phyloP scores from a whole-genome alignment of 768 basidiomycete genomes.

The Tricholoma flavovirens region DNA sequence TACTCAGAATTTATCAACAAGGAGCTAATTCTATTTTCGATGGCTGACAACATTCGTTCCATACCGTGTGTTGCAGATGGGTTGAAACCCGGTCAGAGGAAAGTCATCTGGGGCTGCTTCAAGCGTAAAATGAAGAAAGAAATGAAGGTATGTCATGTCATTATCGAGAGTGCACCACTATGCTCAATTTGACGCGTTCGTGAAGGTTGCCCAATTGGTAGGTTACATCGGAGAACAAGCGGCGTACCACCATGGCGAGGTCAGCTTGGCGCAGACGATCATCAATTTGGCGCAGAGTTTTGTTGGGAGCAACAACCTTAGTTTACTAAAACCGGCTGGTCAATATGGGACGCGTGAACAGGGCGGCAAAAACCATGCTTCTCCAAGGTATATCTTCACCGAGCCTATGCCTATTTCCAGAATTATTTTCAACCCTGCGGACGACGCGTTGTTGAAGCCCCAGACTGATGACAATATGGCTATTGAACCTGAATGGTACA shows the following conservation, averaged over 20 bases:
- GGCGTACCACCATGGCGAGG: constrained; percentile 96
- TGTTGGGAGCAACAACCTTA: constrained; percentile 94
- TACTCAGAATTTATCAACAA: constrained; percentile 96
- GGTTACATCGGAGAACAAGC: constrained; percentile 94
- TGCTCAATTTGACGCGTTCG: not conserved
- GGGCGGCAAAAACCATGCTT: constrained; percentile 96
- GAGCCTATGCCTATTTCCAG: constrained; percentile 69
- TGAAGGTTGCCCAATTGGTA: constrained; percentile 85
- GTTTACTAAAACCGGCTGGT: constrained; percentile 80
- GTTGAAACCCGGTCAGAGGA: constrained; percentile 94
- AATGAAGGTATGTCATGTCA: constrained; percentile 58
- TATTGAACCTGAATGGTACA: constrained; percentile 94
- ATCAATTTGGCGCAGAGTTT: constrained; percentile 91
- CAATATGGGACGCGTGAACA: constrained; percentile 92
- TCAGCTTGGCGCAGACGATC: constrained; percentile 81
- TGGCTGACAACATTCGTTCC: constrained; percentile 98
- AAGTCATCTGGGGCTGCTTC: constrained; percentile 95
- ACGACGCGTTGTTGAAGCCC: constrained; percentile 80
- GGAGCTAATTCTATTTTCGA: constrained; percentile 96
- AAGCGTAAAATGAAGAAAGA: constrained; percentile 89
- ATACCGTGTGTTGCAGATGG: constrained; percentile 94
- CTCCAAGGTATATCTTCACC: constrained; percentile 95
- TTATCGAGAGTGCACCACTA: not conserved
- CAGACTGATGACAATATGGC: constrained; percentile 78
- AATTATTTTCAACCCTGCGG: constrained; percentile 71